These are phyloP conservation scores for Trichophyton mentagrophytes DNA, from an alignment of 2,329 filamentous ascomycete species.

Conservation along the genomic window DNA sequence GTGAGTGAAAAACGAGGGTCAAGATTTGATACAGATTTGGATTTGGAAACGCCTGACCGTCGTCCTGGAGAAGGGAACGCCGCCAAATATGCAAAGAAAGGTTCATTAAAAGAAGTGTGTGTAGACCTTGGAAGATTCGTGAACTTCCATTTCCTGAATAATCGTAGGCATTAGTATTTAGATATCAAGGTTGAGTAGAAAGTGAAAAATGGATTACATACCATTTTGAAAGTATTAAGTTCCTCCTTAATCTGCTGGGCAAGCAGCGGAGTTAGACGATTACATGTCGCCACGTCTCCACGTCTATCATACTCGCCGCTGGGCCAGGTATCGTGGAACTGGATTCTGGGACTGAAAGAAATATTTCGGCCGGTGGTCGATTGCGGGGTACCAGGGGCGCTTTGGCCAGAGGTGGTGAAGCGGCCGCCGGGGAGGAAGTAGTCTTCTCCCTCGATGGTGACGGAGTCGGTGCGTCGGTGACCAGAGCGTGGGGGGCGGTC, in stretches of 20 bases:
- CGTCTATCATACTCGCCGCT: slow-evolving; percentile 90
- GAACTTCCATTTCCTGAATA: slow-evolving; percentile 93
- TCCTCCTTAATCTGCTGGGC: slow-evolving; percentile 99
- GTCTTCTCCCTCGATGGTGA: slow-evolving; percentile 68
- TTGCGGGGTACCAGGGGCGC: slow-evolving; percentile 65
- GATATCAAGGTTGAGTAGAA: background rate
- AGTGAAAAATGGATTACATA: slow-evolving; percentile 33
- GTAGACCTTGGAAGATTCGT: slow-evolving; percentile 97
- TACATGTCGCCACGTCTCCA: slow-evolving; percentile 94
- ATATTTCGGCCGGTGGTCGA: slow-evolving; percentile 49
- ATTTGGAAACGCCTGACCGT: slow-evolving; percentile 4
- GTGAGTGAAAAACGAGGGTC: slow-evolving; percentile 8
- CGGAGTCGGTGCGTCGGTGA: slow-evolving; percentile 54
- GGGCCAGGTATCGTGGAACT: slow-evolving; percentile 95
- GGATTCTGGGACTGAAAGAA: slow-evolving; percentile 77
- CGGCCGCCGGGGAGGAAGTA: slow-evolving; percentile 74
- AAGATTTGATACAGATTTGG: background rate
- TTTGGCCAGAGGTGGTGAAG: slow-evolving; percentile 59
- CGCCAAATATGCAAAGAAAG: slow-evolving; percentile 10
- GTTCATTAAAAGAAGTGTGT: slow-evolving; percentile 90
- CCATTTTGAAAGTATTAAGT: slow-evolving; percentile 99
- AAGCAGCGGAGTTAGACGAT: slow-evolving; percentile 88
- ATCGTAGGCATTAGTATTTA: slow-evolving; percentile 10
- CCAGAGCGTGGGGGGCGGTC: slow-evolving; percentile 46
- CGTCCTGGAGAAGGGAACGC: slow-evolving; percentile 9